These are phyloP conservation scores for Talaromyces liani DNA, from an alignment of 495 filamentous ascomycete genomes.

Conservation along the genomic window DNA sequence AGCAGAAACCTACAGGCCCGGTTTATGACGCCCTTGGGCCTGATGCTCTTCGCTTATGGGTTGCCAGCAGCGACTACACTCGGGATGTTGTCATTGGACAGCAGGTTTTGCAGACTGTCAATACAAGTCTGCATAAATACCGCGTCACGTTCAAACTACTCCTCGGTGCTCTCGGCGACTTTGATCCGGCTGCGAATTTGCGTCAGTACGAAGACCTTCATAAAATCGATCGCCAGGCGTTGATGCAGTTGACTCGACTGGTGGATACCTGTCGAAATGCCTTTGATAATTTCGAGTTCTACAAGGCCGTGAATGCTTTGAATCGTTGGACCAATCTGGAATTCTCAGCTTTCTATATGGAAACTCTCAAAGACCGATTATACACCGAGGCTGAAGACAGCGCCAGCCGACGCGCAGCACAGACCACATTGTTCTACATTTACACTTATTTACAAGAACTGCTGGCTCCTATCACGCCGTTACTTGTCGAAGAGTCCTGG, in stretches of 20 bases:
- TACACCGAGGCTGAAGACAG: conserved; percentile 67
- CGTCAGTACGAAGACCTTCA: conserved; percentile 36
- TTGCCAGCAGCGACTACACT: conserved; percentile 84
- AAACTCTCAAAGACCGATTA: conserved; percentile 80
- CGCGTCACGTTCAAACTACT: conserved; percentile 83
- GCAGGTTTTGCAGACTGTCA: conserved; percentile 63
- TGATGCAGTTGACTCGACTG: conserved; percentile 61
- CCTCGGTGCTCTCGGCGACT: conserved; percentile 68
- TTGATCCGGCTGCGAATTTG: conserved; percentile 25
- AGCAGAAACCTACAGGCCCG: conserved; percentile 38
- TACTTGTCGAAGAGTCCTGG: conserved; percentile 86
- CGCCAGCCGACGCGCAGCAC: conserved; percentile 42
- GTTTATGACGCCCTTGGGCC: conserved; percentile 58
- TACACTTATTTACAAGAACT: conserved; percentile 64
- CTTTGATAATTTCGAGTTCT: conserved; percentile 71
- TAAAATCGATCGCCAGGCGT: conserved; percentile 64
- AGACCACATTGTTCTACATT: conserved; percentile 64
- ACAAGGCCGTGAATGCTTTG: conserved; percentile 63
- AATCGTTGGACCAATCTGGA: conserved; percentile 74
- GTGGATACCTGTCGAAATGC: conserved; percentile 50
- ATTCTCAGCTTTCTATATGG: conserved; percentile 89
- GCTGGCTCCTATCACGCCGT: conserved; percentile 72
- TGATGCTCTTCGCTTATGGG: conserved; percentile 90
- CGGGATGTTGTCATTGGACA: conserved; percentile 73
- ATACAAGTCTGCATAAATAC: conserved; percentile 73